Percentiles rank a stretch among this genome's conserved stretches.
Evolutionary conservation across 192 early-diverging fungal species (phyloP).

Genomic region (Mortierella hygrophila): DNA sequence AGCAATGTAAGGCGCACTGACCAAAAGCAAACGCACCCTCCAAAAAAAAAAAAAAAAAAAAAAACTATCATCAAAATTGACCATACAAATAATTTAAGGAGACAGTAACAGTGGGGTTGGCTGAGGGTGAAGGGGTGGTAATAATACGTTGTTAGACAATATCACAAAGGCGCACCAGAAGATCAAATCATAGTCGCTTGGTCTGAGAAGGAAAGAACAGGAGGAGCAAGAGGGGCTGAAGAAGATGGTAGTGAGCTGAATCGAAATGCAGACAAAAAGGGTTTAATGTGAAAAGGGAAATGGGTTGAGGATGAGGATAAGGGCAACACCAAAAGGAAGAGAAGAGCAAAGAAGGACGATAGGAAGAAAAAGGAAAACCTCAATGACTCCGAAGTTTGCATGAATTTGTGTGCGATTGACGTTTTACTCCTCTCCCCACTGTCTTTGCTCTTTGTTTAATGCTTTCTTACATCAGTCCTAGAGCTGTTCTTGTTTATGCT

Average conservation of each 20-base stretch:
- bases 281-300: background rate
- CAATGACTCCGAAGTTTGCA: background rate
- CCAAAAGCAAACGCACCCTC: too few relatives aligned
- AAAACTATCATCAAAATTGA: too few relatives aligned
- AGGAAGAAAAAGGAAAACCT: background rate
- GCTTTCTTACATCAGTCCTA: background rate
- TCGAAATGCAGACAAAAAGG: background rate
- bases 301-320: background rate
- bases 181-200: too few relatives aligned
- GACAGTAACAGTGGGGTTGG: too few relatives aligned
- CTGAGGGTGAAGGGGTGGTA: too few relatives aligned
- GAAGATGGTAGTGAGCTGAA: background rate
- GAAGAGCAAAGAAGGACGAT: background rate
- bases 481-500: background rate
- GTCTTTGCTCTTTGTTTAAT: background rate
- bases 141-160: too few relatives aligned
- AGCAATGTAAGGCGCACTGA: too few relatives aligned
- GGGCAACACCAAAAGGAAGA: background rate
- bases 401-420: background rate
- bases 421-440: background rate
- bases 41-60: too few relatives aligned
- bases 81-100: too few relatives aligned
- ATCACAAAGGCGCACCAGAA: too few relatives aligned
- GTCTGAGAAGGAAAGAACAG: background rate
- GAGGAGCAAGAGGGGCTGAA: background rate